phyloP scores from a whole-genome alignment of 352 stramenopile species.

The Phytophthora boehmeriae region DNA sequence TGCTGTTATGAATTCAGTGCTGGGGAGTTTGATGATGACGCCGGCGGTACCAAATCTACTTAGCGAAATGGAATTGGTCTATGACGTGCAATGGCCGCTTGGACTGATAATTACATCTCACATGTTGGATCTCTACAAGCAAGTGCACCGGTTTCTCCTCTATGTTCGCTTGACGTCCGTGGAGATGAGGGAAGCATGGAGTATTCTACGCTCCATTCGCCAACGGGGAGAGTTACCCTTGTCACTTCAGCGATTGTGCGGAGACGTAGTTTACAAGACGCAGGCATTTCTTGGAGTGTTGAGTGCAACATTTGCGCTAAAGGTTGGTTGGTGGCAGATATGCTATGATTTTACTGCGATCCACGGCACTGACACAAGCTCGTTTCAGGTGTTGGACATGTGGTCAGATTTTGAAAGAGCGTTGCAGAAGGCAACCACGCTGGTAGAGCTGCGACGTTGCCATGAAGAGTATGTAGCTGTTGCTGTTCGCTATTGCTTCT shows the following conservation, averaged over 20 bases:
- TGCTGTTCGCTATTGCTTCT: slow-evolving; percentile 45
- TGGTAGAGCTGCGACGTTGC: slow-evolving; percentile 34
- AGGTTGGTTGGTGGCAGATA: slow-evolving; percentile 34
- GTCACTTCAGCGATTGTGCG: slow-evolving; percentile 30
- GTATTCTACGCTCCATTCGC: slow-evolving; percentile 34
- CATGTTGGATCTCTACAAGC: slow-evolving; percentile 39
- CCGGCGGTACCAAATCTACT: slow-evolving; percentile 40
- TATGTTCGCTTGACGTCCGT: slow-evolving; percentile 47
- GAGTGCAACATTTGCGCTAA: slow-evolving; percentile 53
- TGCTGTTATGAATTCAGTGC: slow-evolving; percentile 27
- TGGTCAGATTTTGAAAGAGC: slow-evolving; percentile 40
- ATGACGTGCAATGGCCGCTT: slow-evolving; percentile 53
- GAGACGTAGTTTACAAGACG: slow-evolving; percentile 45
- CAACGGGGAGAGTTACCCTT: slow-evolving; percentile 12
- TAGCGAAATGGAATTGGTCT: slow-evolving; percentile 53
- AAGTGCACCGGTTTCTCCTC: slow-evolving; percentile 54
- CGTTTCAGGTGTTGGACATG: slow-evolving; percentile 40
- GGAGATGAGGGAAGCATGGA: slow-evolving; percentile 51
- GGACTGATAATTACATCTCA: slow-evolving; percentile 49
- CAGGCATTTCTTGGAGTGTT: slow-evolving; percentile 48
- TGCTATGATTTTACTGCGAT: neutral
- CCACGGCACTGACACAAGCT: neutral
- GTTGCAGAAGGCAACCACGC: slow-evolving; percentile 20
- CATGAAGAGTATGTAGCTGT: slow-evolving; percentile 49
- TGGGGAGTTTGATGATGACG: slow-evolving; percentile 43